These are phyloP conservation scores for Castanea crenata DNA, from an alignment of 306 rosid genomes.

Conservation along the genomic window DNA sequence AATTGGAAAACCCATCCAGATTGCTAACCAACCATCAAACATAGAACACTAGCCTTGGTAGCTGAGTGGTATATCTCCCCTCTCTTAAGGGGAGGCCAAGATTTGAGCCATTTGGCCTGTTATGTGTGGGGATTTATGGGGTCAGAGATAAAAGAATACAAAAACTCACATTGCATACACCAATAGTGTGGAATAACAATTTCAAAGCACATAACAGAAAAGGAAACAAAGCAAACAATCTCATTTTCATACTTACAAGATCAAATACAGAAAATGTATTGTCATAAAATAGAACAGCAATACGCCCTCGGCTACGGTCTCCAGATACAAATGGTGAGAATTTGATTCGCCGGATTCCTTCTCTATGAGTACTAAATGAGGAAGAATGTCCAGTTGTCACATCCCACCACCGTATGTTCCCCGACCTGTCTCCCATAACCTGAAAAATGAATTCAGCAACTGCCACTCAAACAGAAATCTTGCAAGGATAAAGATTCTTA, in stretches of 20 bases:
- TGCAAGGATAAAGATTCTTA: neutral
- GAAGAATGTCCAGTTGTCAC: slow-evolving; percentile 91
- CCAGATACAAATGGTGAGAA: slow-evolving; percentile 91
- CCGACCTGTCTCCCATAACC: slow-evolving; percentile 99
- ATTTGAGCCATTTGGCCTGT: neutral
- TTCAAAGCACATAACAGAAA: slow-evolving; percentile 9
- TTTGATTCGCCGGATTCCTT: slow-evolving; percentile 88
- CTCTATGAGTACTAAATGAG: slow-evolving; percentile 90
- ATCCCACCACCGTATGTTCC: slow-evolving; percentile 98
- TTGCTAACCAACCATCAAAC: neutral
- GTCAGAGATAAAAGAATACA: neutral
- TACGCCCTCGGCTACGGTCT: slow-evolving; percentile 87
- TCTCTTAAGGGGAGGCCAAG: neutral
- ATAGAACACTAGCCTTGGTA: neutral
- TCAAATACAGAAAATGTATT: slow-evolving; percentile 93
- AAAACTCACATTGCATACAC: neutral
- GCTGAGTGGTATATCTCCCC: neutral
- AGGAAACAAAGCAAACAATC: slow-evolving; percentile 7
- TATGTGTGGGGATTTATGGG: neutral
- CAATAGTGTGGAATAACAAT: neutral
- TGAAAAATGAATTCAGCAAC: slow-evolving; percentile 43
- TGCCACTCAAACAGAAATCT: slow-evolving; percentile 29
- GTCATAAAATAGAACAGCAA: slow-evolving; percentile 91
- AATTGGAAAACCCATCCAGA: neutral
- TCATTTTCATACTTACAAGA: slow-evolving; percentile 59